Conservation (phyloP, 2,329 filamentous ascomycete species). For the Colletotrichum noveboracense region DNA sequence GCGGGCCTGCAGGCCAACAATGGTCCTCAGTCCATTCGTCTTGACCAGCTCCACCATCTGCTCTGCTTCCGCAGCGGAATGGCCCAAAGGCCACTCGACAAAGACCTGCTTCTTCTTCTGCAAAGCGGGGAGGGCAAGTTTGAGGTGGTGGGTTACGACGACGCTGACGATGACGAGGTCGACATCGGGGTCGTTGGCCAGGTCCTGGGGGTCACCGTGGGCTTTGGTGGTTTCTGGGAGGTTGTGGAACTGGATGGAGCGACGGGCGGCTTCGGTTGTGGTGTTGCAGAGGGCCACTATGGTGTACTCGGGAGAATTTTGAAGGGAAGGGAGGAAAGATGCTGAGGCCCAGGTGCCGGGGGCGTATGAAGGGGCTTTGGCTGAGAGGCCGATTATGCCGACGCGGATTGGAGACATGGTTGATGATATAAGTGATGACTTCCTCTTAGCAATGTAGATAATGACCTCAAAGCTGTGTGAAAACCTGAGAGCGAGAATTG, state of each 20-base stretch:
- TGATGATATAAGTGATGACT: background rate
- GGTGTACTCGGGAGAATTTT: constrained; percentile 45
- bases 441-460: fast-evolving
- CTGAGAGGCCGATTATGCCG: constrained; percentile 64
- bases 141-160: constrained; percentile 57
- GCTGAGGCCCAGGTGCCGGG: constrained; percentile 57
- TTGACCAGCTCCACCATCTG: constrained; percentile 46
- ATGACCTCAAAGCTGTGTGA: background rate
- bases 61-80: constrained; percentile 42
- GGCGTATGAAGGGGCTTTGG: constrained; percentile 47
- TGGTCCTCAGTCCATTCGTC: constrained; percentile 42
- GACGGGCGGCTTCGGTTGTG: constrained; percentile 45
- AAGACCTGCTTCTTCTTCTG: constrained; percentile 57
- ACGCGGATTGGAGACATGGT: constrained; percentile 50
- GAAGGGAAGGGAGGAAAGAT: constrained; percentile 62
- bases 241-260: constrained; percentile 46
- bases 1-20: constrained; percentile 53
- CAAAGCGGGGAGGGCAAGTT: constrained; percentile 49
- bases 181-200: constrained; percentile 54
- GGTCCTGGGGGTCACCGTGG: constrained; percentile 53
- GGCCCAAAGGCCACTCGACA: constrained; percentile 63
- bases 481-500: background rate
- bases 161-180: constrained; percentile 62
- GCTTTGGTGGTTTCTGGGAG: constrained; percentile 46
- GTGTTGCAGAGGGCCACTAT: constrained; percentile 61